Conservation (phyloP, 345 rosid species). For the Microthlaspi erraticum region DNA sequence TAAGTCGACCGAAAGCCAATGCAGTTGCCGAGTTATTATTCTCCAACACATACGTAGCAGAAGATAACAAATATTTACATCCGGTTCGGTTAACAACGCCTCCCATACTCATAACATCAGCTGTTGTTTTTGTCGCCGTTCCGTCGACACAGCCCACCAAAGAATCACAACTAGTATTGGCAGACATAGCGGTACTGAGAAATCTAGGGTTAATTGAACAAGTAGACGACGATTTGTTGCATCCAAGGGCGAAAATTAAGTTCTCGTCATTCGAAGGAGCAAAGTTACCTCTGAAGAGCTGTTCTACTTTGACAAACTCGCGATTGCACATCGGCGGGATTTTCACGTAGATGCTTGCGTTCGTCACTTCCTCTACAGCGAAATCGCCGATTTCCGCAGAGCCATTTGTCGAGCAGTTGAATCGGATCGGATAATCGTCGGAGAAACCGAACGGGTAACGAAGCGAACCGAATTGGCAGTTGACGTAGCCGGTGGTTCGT, state of each 20-base stretch:
- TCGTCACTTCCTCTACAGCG: background rate
- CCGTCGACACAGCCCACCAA: background rate
- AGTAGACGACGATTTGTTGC: background rate
- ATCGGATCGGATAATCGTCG: constrained; percentile 52
- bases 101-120: constrained; percentile 5
- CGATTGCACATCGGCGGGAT: constrained; percentile 19
- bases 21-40: background rate
- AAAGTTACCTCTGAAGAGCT: background rate
- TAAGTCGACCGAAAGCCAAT: background rate
- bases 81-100: constrained; percentile 8
- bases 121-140: background rate
- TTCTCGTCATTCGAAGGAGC: background rate
- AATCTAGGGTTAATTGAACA: background rate
- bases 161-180: background rate
- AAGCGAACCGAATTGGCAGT: constrained; percentile 43
- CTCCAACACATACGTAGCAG: background rate
- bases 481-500: constrained; percentile 4
- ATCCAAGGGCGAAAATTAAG: background rate
- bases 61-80: constrained; percentile 4
- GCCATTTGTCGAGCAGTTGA: background rate
- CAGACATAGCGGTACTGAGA: background rate
- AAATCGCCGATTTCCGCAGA: background rate
- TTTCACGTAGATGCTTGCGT: background rate
- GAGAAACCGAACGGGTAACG: constrained; percentile 76
- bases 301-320: constrained; percentile 10